Evolutionary conservation across 2,329 filamentous ascomycete species (phyloP).

Genomic region (Samsoniella hepiali): DNA sequence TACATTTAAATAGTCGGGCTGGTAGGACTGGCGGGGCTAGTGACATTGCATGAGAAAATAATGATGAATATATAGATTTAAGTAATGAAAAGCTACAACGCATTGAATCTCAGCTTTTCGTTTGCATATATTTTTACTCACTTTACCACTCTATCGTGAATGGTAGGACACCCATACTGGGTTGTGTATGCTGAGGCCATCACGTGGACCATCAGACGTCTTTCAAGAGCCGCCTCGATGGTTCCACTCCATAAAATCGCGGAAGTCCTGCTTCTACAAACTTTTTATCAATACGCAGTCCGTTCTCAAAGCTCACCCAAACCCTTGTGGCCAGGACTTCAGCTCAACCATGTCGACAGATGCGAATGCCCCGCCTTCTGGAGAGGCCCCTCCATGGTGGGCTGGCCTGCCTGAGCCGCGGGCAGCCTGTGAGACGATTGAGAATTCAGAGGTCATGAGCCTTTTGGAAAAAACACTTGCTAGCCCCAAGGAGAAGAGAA

Average conservation of each 20-base stretch:
- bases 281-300: neutral
- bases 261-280: neutral
- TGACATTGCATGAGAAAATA: no score
- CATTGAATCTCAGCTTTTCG: no score
- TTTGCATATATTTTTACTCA: no score
- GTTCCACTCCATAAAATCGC: neutral
- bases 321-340: neutral
- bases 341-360: constrained; percentile 6
- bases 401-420: constrained; percentile 42
- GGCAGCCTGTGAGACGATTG: constrained; percentile 37
- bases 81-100: no score
- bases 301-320: neutral
- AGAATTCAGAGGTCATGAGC: constrained; percentile 38
- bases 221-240: neutral
- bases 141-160: neutral
- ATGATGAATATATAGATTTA: no score
- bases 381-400: constrained; percentile 35
- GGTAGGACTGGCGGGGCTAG: no score
- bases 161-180: neutral
- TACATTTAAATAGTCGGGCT: no score
- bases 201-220: neutral
- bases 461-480: constrained; percentile 39
- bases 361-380: constrained; percentile 12
- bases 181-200: neutral
- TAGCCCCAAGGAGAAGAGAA: constrained; percentile 27